Conservation (phyloP, 2,329 filamentous ascomycete species). For the Venturia aucupariae region DNA sequence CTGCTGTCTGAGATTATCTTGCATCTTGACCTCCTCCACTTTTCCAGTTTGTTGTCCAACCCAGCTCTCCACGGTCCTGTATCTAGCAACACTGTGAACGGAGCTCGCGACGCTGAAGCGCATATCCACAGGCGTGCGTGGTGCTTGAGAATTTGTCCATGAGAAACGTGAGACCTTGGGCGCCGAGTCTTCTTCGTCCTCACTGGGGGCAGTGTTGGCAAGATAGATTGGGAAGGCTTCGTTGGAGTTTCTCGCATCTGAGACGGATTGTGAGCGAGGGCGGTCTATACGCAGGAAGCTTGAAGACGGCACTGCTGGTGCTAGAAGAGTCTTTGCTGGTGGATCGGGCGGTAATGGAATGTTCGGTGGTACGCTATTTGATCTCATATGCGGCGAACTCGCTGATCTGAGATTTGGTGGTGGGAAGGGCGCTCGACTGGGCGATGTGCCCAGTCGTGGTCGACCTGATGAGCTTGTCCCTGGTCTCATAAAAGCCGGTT, state of each 20-base stretch:
- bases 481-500: slow-evolving; percentile 8
- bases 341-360: slow-evolving; percentile 26
- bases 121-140: slow-evolving; percentile 29
- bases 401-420: slow-evolving; percentile 18
- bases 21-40: slow-evolving; percentile 28
- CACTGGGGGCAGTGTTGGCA: neutral
- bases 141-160: slow-evolving; percentile 32
- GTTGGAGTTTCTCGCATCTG: slow-evolving; percentile 74
- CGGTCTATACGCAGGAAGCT: slow-evolving; percentile 72
- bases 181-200: neutral
- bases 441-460: neutral
- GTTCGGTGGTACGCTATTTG: slow-evolving; percentile 22
- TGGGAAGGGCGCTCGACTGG: slow-evolving; percentile 9
- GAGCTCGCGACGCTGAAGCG: slow-evolving; percentile 28
- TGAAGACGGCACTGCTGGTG: slow-evolving; percentile 62
- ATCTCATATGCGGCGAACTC: slow-evolving; percentile 25
- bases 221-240: slow-evolving; percentile 52
- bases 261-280: slow-evolving; percentile 64
- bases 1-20: slow-evolving; percentile 24
- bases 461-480: slow-evolving; percentile 3
- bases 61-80: slow-evolving; percentile 33
- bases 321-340: slow-evolving; percentile 52
- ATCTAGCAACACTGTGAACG: slow-evolving; percentile 29
- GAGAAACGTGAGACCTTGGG: slow-evolving; percentile 23
- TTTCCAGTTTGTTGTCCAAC: slow-evolving; percentile 31